Conservation (phyloP, 2,329 filamentous ascomycete genomes). For the Apiospora rasikravindrae region DNA sequence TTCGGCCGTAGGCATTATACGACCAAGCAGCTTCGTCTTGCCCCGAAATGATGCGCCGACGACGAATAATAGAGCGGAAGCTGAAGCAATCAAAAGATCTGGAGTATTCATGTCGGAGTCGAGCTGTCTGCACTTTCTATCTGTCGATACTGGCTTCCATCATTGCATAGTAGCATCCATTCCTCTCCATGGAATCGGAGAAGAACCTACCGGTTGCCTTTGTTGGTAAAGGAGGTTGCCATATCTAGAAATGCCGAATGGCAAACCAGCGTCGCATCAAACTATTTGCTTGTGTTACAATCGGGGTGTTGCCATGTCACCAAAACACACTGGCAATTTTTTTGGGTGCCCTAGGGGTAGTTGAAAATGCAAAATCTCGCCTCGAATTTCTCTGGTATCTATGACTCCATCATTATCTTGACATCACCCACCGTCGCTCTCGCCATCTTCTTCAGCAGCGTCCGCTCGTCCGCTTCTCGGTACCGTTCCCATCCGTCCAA, state of each 20-base stretch:
- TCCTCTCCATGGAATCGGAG: background rate
- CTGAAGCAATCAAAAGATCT: background rate
- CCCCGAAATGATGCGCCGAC: background rate
- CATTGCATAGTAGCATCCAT: background rate
- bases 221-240: background rate
- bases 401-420: slow-evolving; percentile 53
- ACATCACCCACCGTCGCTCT: slow-evolving; percentile 73
- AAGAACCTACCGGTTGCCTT: background rate
- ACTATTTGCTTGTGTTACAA: background rate
- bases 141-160: background rate
- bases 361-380: background rate
- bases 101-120: background rate
- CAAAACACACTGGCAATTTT: background rate
- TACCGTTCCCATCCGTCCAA: slow-evolving; percentile 86
- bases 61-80: background rate
- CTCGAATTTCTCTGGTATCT: slow-evolving; percentile 22
- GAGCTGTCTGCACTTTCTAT: background rate
- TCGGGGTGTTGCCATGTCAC: background rate
- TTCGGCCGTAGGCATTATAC: background rate
- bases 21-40: background rate
- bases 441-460: slow-evolving; percentile 84
- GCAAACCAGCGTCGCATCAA: background rate
- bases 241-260: background rate
- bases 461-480: slow-evolving; percentile 84
- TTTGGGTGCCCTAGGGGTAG: background rate